These are phyloP conservation scores for Pseudopithomyces maydicus DNA, from an alignment of 2,329 filamentous ascomycete species.

Conservation along the genomic window DNA sequence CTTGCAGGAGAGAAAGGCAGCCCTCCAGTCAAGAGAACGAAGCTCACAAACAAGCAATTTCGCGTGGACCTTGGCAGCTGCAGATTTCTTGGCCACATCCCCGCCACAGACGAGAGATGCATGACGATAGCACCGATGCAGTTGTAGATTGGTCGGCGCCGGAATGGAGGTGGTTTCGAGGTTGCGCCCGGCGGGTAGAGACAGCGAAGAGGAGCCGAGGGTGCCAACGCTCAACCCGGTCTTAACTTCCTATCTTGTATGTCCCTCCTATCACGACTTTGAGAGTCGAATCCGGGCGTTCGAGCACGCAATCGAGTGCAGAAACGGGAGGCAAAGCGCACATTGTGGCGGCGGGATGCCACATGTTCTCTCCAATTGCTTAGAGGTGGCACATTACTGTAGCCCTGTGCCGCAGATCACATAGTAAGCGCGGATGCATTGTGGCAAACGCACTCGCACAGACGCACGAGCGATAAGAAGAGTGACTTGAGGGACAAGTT, in stretches of 20 bases:
- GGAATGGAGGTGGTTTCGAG: not conserved
- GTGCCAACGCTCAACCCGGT: not conserved
- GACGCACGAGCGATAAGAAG: conserved; percentile 5
- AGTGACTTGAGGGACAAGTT: no score
- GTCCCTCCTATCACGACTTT: not conserved
- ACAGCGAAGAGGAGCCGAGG: not conserved
- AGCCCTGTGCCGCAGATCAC: conserved; percentile 1
- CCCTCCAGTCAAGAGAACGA: conserved; percentile 26
- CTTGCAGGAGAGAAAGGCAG: conserved; percentile 19
- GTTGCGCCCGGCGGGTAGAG: not conserved
- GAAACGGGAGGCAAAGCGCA: not conserved
- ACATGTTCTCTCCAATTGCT: conserved; percentile 9
- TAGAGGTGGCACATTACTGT: not conserved
- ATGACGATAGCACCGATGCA: conserved; percentile 8
- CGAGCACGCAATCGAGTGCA: conserved; percentile 15
- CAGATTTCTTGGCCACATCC: conserved; percentile 30
- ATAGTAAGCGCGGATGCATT: not conserved
- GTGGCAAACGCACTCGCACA: not conserved
- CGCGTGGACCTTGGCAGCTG: conserved; percentile 29
- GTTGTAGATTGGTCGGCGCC: conserved; percentile 3
- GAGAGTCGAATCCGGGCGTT: not conserved
- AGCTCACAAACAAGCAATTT: conserved; percentile 26
- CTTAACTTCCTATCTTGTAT: not conserved
- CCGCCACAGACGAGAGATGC: conserved; percentile 14
- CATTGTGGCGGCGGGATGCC: conserved; percentile 9